These are phyloP conservation scores for Daldinia vernicosa DNA, from an alignment of 495 filamentous ascomycete genomes.

Conservation along the genomic window DNA sequence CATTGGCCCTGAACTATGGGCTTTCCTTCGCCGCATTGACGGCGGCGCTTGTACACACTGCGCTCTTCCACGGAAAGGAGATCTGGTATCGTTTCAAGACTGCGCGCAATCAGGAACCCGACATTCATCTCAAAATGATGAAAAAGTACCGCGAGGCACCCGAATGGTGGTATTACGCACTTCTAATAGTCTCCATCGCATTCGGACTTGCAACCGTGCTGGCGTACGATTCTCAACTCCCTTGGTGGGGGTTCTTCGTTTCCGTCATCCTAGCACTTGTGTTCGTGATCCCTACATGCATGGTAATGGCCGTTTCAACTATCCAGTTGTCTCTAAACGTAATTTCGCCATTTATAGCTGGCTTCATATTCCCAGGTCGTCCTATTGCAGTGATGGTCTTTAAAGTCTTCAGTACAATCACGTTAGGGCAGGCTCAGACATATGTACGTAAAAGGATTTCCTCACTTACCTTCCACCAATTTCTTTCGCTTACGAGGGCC, in stretches of 20 bases:
- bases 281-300: conserved; percentile 64
- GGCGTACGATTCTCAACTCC: conserved; percentile 60
- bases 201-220: conserved; percentile 62
- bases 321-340: conserved; percentile 65
- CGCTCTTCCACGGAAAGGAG: conserved; percentile 64
- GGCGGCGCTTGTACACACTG: conserved; percentile 63
- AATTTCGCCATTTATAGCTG: conserved; percentile 70
- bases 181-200: conserved; percentile 60
- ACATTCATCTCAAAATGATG: conserved; percentile 72
- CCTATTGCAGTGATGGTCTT: conserved; percentile 74
- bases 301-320: conserved; percentile 64
- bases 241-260: conserved; percentile 61
- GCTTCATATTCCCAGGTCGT: conserved; percentile 68
- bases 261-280: conserved; percentile 58
- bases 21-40: conserved; percentile 68
- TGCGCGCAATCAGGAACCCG: conserved; percentile 63
- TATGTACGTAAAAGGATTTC: conserved; percentile 43
- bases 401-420: conserved; percentile 69
- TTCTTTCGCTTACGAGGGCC: background rate
- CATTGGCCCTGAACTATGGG: conserved; percentile 66
- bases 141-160: conserved; percentile 65
- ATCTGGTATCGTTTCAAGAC: conserved; percentile 60
- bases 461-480: background rate
- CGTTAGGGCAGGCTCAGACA: conserved; percentile 63
- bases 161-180: conserved; percentile 68